Evolutionary conservation across 2,329 filamentous ascomycete species (phyloP), one percentile per base, ranked within the genome.

Genomic region (Xylaria sp.): DNA sequence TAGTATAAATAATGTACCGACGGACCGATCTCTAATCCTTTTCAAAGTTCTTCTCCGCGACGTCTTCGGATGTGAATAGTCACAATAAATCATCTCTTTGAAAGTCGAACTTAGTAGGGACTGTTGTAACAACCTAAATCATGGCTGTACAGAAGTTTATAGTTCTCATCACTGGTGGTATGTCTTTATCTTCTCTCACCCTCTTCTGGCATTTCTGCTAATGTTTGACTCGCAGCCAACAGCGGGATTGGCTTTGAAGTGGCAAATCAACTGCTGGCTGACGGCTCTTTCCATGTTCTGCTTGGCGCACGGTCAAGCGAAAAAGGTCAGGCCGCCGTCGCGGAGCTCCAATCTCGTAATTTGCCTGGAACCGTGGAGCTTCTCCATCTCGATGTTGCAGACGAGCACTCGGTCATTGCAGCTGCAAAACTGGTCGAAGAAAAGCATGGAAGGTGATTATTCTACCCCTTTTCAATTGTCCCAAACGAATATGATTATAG

Each of bases 191-290:
- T 5, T 31, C 4, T 9, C 28, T 9, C 28, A 31, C 23, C 28
- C 7, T 14, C 25, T 43, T 50, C 4, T 2, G n/a, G 3, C 1
- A 11, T 4, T 35, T 15, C 28, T 33, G 23, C 50, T 60, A 25
- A 60, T 12, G 19, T 19, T 40, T 14, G 35, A 37, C 8, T 8
- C 37, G 55, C 31, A 62, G 60, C 53, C 8, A 62, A 58, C 23
- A 28, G 52, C 31, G 60, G 60, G 19, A 57, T 62, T 31, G 60
- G 60, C 5, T 58, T 62, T 17, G 60, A 62, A 28, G 53, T 62
- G 4, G 46, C 35, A 6, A 62, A 35, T 21, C 60, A 62, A 38
- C 60, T 62, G 33, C 11, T 62, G 46, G 42, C 54, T 9, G 53
- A 62, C 19, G 47, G 54, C 21, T 56, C 58, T 6, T 57, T 53